Base-by-base conservation (phyloP, 2,329 filamentous ascomycete species). In the Hawksworthiomyces lignivorus region DNA sequence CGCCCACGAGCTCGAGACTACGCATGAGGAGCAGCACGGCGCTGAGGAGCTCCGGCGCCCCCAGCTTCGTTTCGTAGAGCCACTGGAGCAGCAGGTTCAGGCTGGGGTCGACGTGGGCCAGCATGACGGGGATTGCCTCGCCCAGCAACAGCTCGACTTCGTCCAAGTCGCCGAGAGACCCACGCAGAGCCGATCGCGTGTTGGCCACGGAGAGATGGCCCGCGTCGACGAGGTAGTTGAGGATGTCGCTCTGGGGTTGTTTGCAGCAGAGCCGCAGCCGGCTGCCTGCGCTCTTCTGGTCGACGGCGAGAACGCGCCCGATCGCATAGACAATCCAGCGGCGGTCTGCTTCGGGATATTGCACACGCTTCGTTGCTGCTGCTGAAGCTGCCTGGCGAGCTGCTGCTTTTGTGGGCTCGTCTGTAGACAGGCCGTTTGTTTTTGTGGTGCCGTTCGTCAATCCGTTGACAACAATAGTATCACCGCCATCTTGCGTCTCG, bases 51-150 rank as follows among this genome's bases (percentile, higher is more conserved):
- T 88, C 84, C 4, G 71, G 63, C 30, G 82, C 68, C 4, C 78
- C 76, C 15, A 87, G 69, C 52, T 77, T 75, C 7, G 82, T 83
- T 6, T 73, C 71, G 29, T 76, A 74, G 7, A 89, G 65, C 45
- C 86, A 77, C 42, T 72, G 73, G 32, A 81, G 69, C 29, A 88
- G 67, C 3, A 87, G 64, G 38, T 80, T 75, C 57, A 87, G 72
- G 26, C 79, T 77, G 3, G 78, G 74, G 52, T 88, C 84, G n/a
- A 80, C 68, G 36, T 80, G 70, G 1, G 74, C 70, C 28, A 88
- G 63, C 33, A 80, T 68, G 33, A 69, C 62, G 18, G 85, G 71
- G 4, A 88, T 66, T 44, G 83, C 76, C 26, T 75, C 74, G 10
- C 79, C 69, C 12, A 74, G 61, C 20, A 71, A 64, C n/a, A 65